Evolutionary conservation across 257 asterid species (phyloP).

Genomic region (Gentiana macrophylla): DNA sequence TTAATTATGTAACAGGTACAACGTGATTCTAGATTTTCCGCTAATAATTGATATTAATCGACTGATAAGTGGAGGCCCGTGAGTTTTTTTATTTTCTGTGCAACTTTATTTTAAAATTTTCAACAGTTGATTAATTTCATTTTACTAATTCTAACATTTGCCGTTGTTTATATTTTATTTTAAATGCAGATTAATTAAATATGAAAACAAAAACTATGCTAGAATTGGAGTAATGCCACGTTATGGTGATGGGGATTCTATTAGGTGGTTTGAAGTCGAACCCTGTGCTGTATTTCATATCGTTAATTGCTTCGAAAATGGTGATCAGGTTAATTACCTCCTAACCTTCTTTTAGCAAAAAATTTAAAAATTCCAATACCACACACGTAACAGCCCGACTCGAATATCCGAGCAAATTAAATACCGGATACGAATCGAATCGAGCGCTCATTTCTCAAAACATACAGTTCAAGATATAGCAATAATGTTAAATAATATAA

Average conservation of each 20-base stretch:
- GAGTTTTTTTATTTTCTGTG: constrained; percentile 13
- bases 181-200: constrained; percentile 32
- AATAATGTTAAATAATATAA: background rate
- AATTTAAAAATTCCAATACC: background rate
- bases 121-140: background rate
- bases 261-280: constrained; percentile 53
- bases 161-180: background rate
- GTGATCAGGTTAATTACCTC: constrained; percentile 27
- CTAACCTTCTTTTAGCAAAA: background rate
- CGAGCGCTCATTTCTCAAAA: background rate
- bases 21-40: constrained; percentile 63
- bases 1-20: constrained; percentile 22
- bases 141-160: too few species aligned
- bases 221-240: constrained; percentile 76
- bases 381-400: too few species aligned
- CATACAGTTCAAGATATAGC: background rate
- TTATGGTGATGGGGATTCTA: constrained; percentile 48
- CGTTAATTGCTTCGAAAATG: constrained; percentile 50
- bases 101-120: background rate
- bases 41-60: constrained; percentile 41
- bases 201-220: constrained; percentile 32
- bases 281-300: constrained; percentile 45
- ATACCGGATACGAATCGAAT: too few species aligned
- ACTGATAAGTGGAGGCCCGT: constrained; percentile 51
- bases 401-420: too few species aligned